Evolutionary conservation across 768 basidiomycete genomes (phyloP).

Genomic region (Boletus reticulatus): DNA sequence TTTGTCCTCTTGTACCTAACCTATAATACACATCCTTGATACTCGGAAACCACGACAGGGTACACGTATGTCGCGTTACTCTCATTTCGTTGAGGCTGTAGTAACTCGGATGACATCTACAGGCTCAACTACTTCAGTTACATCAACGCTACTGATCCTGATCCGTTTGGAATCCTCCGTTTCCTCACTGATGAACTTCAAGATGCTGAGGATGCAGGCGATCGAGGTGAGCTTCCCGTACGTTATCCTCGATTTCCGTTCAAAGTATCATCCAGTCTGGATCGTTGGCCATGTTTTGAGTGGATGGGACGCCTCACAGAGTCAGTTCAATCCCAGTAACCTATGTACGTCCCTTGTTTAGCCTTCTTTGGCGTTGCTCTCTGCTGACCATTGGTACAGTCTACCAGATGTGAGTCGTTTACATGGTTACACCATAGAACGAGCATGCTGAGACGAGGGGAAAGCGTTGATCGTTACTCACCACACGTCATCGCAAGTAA

Average conservation of each 20-base stretch:
- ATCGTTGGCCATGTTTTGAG: constrained; percentile 49
- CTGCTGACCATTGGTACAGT: constrained; percentile 26
- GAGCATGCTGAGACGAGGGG: background rate
- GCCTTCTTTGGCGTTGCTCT: background rate
- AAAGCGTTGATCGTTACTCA: constrained; percentile 45
- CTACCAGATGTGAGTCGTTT: constrained; percentile 41
- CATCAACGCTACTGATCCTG: constrained; percentile 44
- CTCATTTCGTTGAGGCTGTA: background rate
- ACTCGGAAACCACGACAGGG: constrained; percentile 20
- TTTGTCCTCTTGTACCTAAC: background rate
- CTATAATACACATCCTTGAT: too few species aligned
- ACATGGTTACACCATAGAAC: too few species aligned
- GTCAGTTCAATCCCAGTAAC: constrained; percentile 42
- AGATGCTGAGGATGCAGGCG: constrained; percentile 48
- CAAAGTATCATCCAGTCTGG: constrained; percentile 35
- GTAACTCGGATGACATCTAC: background rate
- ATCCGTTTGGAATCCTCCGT: constrained; percentile 47
- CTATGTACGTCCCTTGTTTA: constrained; percentile 34
- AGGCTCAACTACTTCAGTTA: constrained; percentile 48
- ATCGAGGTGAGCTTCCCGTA: constrained; percentile 34
- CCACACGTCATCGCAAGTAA: constrained; percentile 47
- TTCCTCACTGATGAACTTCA: constrained; percentile 54
- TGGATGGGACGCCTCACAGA: constrained; percentile 45
- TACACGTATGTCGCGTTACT: constrained; percentile 27
- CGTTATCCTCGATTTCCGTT: background rate